These are phyloP conservation scores for sunflower (Helianthus annuus) DNA, from an alignment of 129 eudicot genomes.

Conservation along the genomic window HanXRQr2.0-SUNRISE NC_035435.2:1156328-1156827, in stretches of 20 bases:
- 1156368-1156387: conserved; percentile 96
- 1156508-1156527: conserved; percentile 78
- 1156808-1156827: conserved; percentile 86
- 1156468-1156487: not conserved
- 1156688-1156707: conserved; percentile 5
- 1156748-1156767: not conserved
- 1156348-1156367: conserved; percentile 94
- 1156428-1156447: not conserved
- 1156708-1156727: not conserved
- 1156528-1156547: conserved; percentile 93
- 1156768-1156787: not conserved
- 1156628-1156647: conserved; percentile 82
- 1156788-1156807: conserved; percentile 45
- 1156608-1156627: conserved; percentile 68
- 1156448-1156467: too few species aligned
- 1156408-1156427: conserved; percentile 69
- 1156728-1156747: not conserved
- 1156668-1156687: conserved; percentile 68
- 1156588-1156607: conserved; percentile 80
- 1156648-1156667: conserved; percentile 88
- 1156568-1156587: conserved; percentile 82
- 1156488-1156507: not conserved
- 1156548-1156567: conserved; percentile 95
- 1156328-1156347: conserved; percentile 83
- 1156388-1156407: conserved; percentile 66